Evolutionary conservation across 352 stramenopile species (phyloP).

Genomic region (Phytophthora meadii): DNA sequence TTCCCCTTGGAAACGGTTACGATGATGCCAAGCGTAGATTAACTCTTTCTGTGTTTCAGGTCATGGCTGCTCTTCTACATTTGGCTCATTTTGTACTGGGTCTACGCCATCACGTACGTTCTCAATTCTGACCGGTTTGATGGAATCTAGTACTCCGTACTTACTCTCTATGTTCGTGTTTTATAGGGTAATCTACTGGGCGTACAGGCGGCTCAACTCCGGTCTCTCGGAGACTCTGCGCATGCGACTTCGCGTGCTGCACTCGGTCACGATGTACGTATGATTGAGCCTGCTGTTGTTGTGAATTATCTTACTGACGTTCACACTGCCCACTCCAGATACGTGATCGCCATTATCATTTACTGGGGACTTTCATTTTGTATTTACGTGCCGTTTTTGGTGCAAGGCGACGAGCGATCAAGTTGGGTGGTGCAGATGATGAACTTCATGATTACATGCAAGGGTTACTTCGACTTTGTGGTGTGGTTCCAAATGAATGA

Average conservation of each 20-base stretch:
- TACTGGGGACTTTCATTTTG: constrained; percentile 89
- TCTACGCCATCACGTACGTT: constrained; percentile 81
- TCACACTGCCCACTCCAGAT: constrained; percentile 40
- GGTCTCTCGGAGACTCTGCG: constrained; percentile 86
- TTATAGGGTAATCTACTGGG: constrained; percentile 81
- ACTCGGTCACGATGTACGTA: constrained; percentile 89
- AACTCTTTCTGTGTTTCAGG: constrained; percentile 30
- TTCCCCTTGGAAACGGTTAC: not conserved
- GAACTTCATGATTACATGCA: constrained; percentile 92
- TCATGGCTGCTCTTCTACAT: constrained; percentile 90
- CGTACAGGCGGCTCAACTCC: constrained; percentile 80
- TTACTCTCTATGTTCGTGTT: constrained; percentile 13
- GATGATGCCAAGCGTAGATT: not conserved
- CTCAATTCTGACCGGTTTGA: not conserved
- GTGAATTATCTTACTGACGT: constrained; percentile 1
- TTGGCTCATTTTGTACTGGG: constrained; percentile 88
- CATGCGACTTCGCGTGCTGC: constrained; percentile 85
- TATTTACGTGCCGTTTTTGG: constrained; percentile 87
- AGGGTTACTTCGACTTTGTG: constrained; percentile 90
- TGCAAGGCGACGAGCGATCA: constrained; percentile 59
- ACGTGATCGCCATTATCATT: constrained; percentile 92
- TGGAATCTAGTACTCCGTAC: not conserved
- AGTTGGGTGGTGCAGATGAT: constrained; percentile 77
- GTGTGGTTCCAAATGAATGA: constrained; percentile 93
- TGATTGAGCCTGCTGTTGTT: not conserved